phyloP scores from a whole-genome alignment of 768 basidiomycete genomes.

The Russula virescens region DNA sequence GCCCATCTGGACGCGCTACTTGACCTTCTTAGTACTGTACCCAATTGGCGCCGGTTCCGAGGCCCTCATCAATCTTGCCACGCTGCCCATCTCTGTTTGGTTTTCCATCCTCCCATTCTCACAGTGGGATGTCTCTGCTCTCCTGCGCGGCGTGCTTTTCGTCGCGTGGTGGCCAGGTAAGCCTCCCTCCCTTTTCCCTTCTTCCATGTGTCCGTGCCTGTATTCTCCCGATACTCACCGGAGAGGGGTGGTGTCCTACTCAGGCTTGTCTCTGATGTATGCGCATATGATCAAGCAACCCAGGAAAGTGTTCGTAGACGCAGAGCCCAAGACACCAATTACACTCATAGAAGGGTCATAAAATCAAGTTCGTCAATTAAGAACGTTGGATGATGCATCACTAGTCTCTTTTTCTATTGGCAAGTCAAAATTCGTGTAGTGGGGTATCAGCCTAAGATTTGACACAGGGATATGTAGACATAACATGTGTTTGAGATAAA shows the following conservation, averaged over 20 bases:
- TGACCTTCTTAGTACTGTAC: slow-evolving; percentile 94
- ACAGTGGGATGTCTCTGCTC: slow-evolving; percentile 37
- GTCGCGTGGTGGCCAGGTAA: slow-evolving; percentile 85
- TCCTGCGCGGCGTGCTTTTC: slow-evolving; percentile 49
- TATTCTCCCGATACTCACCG: slow-evolving; percentile 1
- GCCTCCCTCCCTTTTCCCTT: slow-evolving; percentile 25
- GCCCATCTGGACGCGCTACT: slow-evolving; percentile 77
- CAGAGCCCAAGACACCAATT: slow-evolving; percentile 32
- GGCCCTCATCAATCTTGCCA: slow-evolving; percentile 74
- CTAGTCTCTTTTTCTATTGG: too few relatives aligned
- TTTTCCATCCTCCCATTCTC: slow-evolving; percentile 26
- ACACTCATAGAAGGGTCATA: neutral
- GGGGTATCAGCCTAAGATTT: too few relatives aligned
- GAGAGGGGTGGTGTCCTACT: neutral
- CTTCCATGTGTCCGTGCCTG: neutral
- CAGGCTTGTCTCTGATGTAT: slow-evolving; percentile 51
- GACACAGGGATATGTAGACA: neutral
- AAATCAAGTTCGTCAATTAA: too few relatives aligned
- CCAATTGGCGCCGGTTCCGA: slow-evolving; percentile 89
- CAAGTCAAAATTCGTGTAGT: too few relatives aligned
- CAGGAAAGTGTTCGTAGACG: slow-evolving; percentile 44
- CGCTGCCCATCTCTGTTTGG: slow-evolving; percentile 48
- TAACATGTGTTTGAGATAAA: neutral
- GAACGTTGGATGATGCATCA: too few relatives aligned
- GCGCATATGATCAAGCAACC: slow-evolving; percentile 56